A percentile compares a stretch with the other conserved stretches of the same genome.
phyloP scores from a whole-genome alignment of 768 basidiomycete genomes.

The Gymnopilus junonius region DNA sequence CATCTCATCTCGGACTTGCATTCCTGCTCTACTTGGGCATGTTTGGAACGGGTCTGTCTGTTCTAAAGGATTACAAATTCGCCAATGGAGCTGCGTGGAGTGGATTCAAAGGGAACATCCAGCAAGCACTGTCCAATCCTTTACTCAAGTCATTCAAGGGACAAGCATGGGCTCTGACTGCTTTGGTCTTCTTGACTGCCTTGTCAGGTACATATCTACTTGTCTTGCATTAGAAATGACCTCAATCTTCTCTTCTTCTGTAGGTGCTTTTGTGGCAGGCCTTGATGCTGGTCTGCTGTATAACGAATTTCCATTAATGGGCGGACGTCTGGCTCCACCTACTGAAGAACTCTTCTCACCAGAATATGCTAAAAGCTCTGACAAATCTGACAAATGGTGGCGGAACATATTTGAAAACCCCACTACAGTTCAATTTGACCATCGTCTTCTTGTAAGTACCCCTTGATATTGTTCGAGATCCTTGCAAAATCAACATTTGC shows the following conservation, averaged over 20 bases:
- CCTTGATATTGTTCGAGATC: not conserved
- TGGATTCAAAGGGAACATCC: conserved; percentile 49
- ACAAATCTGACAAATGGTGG: conserved; percentile 89
- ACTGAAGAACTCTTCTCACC: conserved; percentile 79
- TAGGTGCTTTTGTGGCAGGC: conserved; percentile 98
- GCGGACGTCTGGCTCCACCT: conserved; percentile 83
- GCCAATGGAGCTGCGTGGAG: conserved; percentile 62
- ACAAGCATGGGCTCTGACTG: conserved; percentile 65
- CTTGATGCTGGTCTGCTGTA: conserved; percentile 96
- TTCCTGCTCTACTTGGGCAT: conserved; percentile 93
- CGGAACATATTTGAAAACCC: conserved; percentile 97
- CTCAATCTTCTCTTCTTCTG: not conserved
- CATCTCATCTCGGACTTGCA: conserved; percentile 92
- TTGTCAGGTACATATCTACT: conserved; percentile 69
- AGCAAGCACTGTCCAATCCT: conserved; percentile 57
- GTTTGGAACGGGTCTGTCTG: conserved; percentile 77
- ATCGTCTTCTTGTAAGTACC: conserved; percentile 81
- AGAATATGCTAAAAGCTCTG: conserved; percentile 69
- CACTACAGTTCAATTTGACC: conserved; percentile 96
- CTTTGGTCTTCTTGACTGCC: conserved; percentile 88
- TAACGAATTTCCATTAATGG: conserved; percentile 98
- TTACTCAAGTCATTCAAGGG: conserved; percentile 60
- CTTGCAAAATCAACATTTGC: conserved; percentile 3
- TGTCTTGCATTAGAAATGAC: not conserved
- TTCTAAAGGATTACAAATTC: conserved; percentile 81